Conservation (phyloP, 106 monocot species). For the Vanilla planifolia region DNA sequence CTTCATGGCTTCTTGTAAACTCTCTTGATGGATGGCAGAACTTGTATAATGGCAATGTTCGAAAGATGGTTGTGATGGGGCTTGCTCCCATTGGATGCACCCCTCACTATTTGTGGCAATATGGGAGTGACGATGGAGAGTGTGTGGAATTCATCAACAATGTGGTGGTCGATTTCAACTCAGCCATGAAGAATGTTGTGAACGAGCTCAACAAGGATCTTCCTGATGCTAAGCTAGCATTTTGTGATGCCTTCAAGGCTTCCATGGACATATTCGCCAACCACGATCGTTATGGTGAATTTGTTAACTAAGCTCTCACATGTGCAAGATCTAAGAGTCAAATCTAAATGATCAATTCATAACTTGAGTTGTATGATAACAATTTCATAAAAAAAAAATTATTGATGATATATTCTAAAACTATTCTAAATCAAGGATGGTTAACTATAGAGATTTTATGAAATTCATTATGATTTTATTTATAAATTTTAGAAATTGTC, state of each 20-base stretch:
- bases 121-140: slow-evolving; percentile 31
- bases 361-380: too few relatives aligned
- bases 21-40: slow-evolving; percentile 27
- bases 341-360: too few relatives aligned
- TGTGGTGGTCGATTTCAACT: slow-evolving; percentile 56
- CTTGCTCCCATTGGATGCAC: slow-evolving; percentile 77
- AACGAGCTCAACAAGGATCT: slow-evolving; percentile 38
- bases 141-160: slow-evolving; percentile 65
- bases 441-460: too few relatives aligned
- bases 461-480: too few relatives aligned
- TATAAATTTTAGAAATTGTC: too few relatives aligned
- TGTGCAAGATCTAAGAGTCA: too few relatives aligned
- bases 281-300: slow-evolving; percentile 40
- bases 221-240: slow-evolving; percentile 28
- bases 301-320: too few relatives aligned
- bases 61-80: slow-evolving; percentile 77
- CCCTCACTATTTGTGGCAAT: slow-evolving; percentile 61
- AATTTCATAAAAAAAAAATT: too few relatives aligned
- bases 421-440: too few relatives aligned
- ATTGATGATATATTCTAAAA: too few relatives aligned
- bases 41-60: slow-evolving; percentile 45
- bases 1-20: not conserved
- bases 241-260: slow-evolving; percentile 71
- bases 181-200: slow-evolving; percentile 49
- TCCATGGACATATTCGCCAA: slow-evolving; percentile 69